Evolutionary conservation across 352 stramenopile species (phyloP), one percentile per base, ranked within the genome.

Genomic region (Phytopythium kandeliae): DNA sequence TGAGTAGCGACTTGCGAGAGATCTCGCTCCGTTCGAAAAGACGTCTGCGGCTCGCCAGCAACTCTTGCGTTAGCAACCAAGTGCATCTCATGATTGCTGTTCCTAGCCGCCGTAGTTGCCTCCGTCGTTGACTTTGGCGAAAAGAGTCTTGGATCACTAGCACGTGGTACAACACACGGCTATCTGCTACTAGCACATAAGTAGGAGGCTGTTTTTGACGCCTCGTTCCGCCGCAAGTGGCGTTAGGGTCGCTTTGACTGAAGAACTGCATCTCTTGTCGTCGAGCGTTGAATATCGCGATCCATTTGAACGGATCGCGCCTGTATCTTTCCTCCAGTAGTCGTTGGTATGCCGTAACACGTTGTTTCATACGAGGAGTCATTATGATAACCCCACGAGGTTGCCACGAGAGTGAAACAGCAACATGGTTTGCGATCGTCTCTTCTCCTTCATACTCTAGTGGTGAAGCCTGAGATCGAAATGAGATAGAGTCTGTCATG

Each of bases 81-180:
- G 48, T 56, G 3, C 65, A 74, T 28, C 65, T 35, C 15, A 72
- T 33, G 1, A 86, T 47, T 1, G 77, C 74, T 22, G 59, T 65
- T 16, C 75, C 17, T 1, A 48, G 50, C 0, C 69, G 64, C 1
- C 62, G 52, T 22, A 57, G 57, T 12, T 46, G 57, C 11, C 62
- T 63, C 35, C 57, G 57, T 0, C 12, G n/a, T 7, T 46, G 58
- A 38, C 65, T 70, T 33, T 54, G 61, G 4, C 80, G 71, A 54
- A 78, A 85, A 0, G 75, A 66, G 46, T 89, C 77, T 67, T 91
- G 80, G 1, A 86, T 66, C 13, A 89, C 53, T 43, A 91, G 58
- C 3, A 86, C 75, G 38, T 85, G 65, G 46, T 86, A 91, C 21
- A 91, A 57, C 30, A 76, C 55, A 41, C 64, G 72, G 21, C 78